Percentiles rank a stretch among this genome's conserved stretches.
phyloP scores from a whole-genome alignment of 2,329 filamentous ascomycete genomes.

The Calonectria honghensis region DNA sequence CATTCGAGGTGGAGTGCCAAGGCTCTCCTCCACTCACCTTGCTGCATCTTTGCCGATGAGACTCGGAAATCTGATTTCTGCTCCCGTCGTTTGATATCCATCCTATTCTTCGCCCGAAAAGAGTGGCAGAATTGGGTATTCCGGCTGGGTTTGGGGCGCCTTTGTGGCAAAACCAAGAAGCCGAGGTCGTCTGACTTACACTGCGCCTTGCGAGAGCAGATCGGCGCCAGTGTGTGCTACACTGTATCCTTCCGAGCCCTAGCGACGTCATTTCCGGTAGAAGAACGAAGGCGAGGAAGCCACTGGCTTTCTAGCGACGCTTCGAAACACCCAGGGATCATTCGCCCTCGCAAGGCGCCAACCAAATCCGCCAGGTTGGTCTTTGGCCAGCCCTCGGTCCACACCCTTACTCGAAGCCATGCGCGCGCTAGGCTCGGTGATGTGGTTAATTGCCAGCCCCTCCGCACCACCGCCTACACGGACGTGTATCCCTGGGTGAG shows the following conservation, averaged over 20 bases:
- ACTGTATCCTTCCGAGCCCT: slow-evolving; percentile 14
- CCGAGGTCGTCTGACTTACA: slow-evolving; percentile 22
- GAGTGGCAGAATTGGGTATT: background rate
- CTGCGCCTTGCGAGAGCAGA: slow-evolving; percentile 22
- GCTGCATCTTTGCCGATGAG: slow-evolving; percentile 2
- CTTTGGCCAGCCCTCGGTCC: slow-evolving; percentile 18
- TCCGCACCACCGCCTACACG: slow-evolving; percentile 2
- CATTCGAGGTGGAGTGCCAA: slow-evolving; percentile 37
- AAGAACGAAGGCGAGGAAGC: slow-evolving; percentile 15
- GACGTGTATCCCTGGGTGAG: background rate
- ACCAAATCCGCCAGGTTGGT: slow-evolving; percentile 29
- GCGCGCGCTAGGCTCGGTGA: slow-evolving; percentile 35
- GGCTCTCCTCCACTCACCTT: slow-evolving; percentile 1
- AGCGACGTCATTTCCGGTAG: slow-evolving; percentile 36
- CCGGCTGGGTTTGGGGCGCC: background rate
- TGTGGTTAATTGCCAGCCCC: slow-evolving; percentile 27
- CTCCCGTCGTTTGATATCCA: background rate
- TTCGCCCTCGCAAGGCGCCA: slow-evolving; percentile 16
- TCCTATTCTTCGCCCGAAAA: slow-evolving; percentile 8
- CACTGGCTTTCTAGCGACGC: slow-evolving; percentile 13
- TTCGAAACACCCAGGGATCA: slow-evolving; percentile 20
- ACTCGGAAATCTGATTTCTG: slow-evolving; percentile 28
- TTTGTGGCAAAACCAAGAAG: background rate
- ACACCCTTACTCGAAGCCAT: slow-evolving; percentile 17
- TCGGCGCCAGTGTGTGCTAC: slow-evolving; percentile 18